Evolutionary conservation across 805 yeast genomes (phyloP), one percentile per base, ranked within the genome.

Genomic region (Saccharomycopsis malanga): DNA sequence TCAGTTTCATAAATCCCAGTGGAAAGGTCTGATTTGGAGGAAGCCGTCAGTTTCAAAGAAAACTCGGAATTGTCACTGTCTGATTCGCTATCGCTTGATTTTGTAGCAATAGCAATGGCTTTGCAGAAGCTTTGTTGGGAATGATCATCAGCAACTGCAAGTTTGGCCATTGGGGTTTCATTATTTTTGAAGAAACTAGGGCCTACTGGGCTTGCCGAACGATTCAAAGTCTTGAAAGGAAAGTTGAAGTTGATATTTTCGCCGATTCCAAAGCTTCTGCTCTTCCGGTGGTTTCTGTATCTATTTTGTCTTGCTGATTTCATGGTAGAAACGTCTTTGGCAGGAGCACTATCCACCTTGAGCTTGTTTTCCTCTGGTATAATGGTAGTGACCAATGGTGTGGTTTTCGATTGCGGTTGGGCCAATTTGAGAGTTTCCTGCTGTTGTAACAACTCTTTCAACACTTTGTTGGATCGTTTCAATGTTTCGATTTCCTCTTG

Each of bases 211-310:
- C 20, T 27, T 30, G 25, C 4, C 21, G 2, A 17, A 2, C 22
- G 38, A 20, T 29, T 35, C n/a, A 44, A 35, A 5, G 14, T 15
- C 35, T 45, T 45, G 38, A 48, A 48, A 6, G 35, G 41, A 34
- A 41, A 41, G 5, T 40, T 36, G 18, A 38, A 38, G n/a, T 25
- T 42, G 14, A 44, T 24, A 34, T 15, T 48, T 17, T 48, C 52
- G 24, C 52, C 52, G 23, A 48, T 34, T 1, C 52, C 52, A 40
- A 48, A 48, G 35, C 45, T 38, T 45, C 52, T 44, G 21, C 50
- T 45, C 36, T 48, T 48, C 34, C 52, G 22, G 29, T 48, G 52
- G 24, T 39, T 10, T 41, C 37, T 48, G 27, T 34, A 45, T 39
- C 23, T 48, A 27, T 40, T 41, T 10, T 35, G 43, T 23, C 34